phyloP scores from a whole-genome alignment of 345 rosid species.

The Acer campestre region DNA sequence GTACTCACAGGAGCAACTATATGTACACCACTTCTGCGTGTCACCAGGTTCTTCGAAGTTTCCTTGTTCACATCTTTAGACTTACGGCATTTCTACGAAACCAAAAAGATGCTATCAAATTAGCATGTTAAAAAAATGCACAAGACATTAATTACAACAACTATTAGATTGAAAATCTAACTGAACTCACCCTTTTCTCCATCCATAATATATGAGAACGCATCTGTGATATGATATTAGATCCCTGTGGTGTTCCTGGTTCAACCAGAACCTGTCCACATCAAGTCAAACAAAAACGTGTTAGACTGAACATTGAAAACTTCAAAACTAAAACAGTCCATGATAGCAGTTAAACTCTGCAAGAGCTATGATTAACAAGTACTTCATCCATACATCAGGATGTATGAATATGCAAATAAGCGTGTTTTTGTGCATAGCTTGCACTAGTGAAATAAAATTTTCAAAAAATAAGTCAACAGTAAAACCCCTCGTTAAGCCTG shows the following conservation, averaged over 20 bases:
- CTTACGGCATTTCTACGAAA: constrained; percentile 67
- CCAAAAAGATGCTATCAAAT: constrained; percentile 23
- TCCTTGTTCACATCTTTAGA: constrained; percentile 36
- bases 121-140: constrained; percentile 7
- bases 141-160: background rate
- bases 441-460: background rate
- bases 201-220: constrained; percentile 95
- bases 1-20: constrained; percentile 92
- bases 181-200: constrained; percentile 76
- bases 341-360: background rate
- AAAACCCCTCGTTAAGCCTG: constrained; percentile 10
- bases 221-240: constrained; percentile 86
- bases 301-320: constrained; percentile 3
- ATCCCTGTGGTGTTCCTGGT: constrained; percentile 98
- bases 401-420: background rate
- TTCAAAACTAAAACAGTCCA: background rate
- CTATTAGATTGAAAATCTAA: background rate
- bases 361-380: background rate
- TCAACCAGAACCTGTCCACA: constrained; percentile 76
- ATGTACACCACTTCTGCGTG: constrained; percentile 68
- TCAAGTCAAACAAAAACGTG: background rate
- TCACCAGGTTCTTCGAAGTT: constrained; percentile 53
- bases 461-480: background rate
- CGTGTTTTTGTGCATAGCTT: background rate
- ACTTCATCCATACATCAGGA: background rate